phyloP scores from a whole-genome alignment of 192 early-diverging fungal genomes.

The Pecoramyces ruminantium region DNA sequence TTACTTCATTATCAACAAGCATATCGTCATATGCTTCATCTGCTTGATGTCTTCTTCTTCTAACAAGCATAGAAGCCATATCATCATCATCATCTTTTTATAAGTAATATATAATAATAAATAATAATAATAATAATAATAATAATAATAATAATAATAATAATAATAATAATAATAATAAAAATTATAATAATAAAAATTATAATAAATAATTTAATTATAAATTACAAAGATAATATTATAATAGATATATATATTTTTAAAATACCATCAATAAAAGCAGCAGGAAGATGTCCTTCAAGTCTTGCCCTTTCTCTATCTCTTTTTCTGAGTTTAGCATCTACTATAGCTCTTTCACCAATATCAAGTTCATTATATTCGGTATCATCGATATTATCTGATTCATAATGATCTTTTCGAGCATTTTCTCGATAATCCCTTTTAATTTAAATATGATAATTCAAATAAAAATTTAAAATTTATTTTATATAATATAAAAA shows the following conservation, averaged over 20 bases:
- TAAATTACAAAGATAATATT: background rate
- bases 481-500: too few relatives aligned
- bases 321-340: slow-evolving; percentile 58
- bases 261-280: slow-evolving; percentile 32
- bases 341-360: slow-evolving; percentile 49
- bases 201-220: too few relatives aligned
- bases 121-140: too few relatives aligned
- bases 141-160: too few relatives aligned
- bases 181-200: too few relatives aligned
- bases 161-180: too few relatives aligned
- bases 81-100: slow-evolving; percentile 45
- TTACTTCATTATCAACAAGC: slow-evolving; percentile 39
- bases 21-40: slow-evolving; percentile 32
- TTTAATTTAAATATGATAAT: slow-evolving; percentile 16
- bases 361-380: slow-evolving; percentile 57
- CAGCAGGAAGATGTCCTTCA: slow-evolving; percentile 70
- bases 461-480: background rate
- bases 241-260: background rate
- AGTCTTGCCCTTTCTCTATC: slow-evolving; percentile 50
- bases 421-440: slow-evolving; percentile 62
- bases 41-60: slow-evolving; percentile 23
- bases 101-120: too few relatives aligned
- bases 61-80: slow-evolving; percentile 18
- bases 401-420: slow-evolving; percentile 60
- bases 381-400: slow-evolving; percentile 66